Percentiles rank a stretch among this genome's conserved stretches.
Evolutionary conservation across 2,329 filamentous ascomycete species (phyloP).

Genomic region (Xylariales sp.): DNA sequence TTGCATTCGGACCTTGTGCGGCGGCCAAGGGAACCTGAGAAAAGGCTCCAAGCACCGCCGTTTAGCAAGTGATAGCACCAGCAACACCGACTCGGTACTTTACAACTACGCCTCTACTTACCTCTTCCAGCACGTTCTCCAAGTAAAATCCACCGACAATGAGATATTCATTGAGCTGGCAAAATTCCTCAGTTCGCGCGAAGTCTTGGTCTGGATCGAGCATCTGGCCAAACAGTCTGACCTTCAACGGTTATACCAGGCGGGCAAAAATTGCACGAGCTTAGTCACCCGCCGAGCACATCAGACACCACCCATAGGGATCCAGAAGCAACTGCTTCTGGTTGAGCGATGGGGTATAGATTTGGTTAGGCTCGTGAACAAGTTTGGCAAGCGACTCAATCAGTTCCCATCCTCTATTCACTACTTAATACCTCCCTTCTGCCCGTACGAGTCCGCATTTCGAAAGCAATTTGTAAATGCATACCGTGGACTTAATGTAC

Average conservation of each 20-base stretch:
- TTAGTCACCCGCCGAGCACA: constrained; percentile 31
- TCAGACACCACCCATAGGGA: constrained; percentile 26
- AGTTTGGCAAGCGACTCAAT: constrained; percentile 39
- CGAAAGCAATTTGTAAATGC: constrained; percentile 37
- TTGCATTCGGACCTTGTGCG: constrained; percentile 43
- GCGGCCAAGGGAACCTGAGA: not conserved
- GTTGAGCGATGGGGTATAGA: constrained; percentile 44
- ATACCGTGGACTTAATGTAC: constrained; percentile 38
- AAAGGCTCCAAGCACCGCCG: not conserved
- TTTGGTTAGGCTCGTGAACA: constrained; percentile 41
- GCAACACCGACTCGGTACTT: constrained; percentile 23
- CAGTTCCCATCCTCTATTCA: constrained; percentile 40
- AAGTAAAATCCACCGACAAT: constrained; percentile 29
- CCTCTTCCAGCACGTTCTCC: constrained; percentile 43
- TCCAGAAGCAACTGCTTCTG: constrained; percentile 29
- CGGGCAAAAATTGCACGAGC: constrained; percentile 39
- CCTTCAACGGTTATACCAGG: constrained; percentile 41
- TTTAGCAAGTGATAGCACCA: not conserved
- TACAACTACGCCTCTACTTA: constrained; percentile 41
- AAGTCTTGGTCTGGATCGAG: constrained; percentile 44
- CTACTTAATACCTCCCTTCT: constrained; percentile 45
- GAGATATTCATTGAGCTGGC: constrained; percentile 36
- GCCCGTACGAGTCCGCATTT: constrained; percentile 41
- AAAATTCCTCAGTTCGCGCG: constrained; percentile 38
- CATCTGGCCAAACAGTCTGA: constrained; percentile 32